Evolutionary conservation across 2,329 filamentous ascomycete genomes (phyloP), one percentile per base, ranked within the genome.

Genomic region (Davidsoniella australis): DNA sequence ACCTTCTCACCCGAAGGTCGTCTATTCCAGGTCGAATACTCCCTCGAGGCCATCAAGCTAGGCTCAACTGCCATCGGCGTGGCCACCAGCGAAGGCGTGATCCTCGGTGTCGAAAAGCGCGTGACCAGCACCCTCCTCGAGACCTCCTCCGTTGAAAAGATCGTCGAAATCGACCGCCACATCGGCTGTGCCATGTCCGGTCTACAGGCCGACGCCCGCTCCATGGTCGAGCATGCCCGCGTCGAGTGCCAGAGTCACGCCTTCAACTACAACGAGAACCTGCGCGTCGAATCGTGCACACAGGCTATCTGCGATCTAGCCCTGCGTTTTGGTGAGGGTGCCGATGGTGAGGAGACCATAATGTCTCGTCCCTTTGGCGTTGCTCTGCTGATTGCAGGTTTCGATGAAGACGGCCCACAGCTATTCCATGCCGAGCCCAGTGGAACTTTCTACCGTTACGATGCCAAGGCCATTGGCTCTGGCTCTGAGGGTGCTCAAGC

Each of bases 21-120:
- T 69, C 85, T 98, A 67, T 98, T 98, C 78, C 91, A 98, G 73
- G 91, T 98, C 73, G 91, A 98, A 82, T 98, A 98, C 79, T 96
- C 91, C 53, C 83, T 98, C 66, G 91, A 98, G 74, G 91, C 91
- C 68, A 98, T 98, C 78, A 98, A 98, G 75, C 85, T 96, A 58
- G 91, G 91, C 58, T 94, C 85, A 61, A 98, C 91, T 58, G 91
- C 91, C 63, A 98, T 98, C 70, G 91, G 91, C 60, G 88, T 98
- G 57, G 87, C 91, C 60, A 98, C 91, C 45, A 84, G 85, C 52
- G 85, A 93, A 64, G 91, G 91, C 62, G 88, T 96, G 54, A 83
- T 98, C 62, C 82, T 98, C 47, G 91, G 91, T 58, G 91, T 98
- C 56, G 91, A 98, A 72, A 98, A 98, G 78, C 88, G 91, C 62